These are phyloP conservation scores for Tylopilus subfusipes DNA, from an alignment of 768 basidiomycete species.

Conservation along the genomic window DNA sequence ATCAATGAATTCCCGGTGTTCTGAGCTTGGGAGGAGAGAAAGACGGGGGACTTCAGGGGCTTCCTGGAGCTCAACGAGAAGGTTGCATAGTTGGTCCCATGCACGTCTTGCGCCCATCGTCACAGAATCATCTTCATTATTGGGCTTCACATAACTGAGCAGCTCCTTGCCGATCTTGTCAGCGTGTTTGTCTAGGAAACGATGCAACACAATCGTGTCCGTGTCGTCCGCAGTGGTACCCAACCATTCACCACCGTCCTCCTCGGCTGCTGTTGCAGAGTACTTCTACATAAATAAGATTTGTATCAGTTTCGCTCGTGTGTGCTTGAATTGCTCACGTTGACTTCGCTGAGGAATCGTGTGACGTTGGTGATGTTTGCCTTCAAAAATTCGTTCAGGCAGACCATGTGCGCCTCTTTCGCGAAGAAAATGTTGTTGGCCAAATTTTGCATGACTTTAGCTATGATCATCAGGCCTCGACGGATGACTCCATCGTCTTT, in stretches of 20 bases:
- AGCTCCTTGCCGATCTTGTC: constrained; percentile 88
- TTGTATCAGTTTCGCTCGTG: neutral
- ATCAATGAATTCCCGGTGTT: constrained; percentile 64
- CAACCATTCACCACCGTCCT: constrained; percentile 69
- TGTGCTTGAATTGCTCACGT: constrained; percentile 40
- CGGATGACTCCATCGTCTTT: constrained; percentile 59
- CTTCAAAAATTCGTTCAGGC: constrained; percentile 70
- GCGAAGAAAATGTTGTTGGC: constrained; percentile 94
- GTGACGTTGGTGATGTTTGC: constrained; percentile 71
- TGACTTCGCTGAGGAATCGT: constrained; percentile 70
- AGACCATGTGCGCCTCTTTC: constrained; percentile 83
- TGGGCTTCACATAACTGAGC: constrained; percentile 63
- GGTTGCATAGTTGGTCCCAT: constrained; percentile 77
- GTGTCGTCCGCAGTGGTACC: constrained; percentile 80
- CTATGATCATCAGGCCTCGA: constrained; percentile 79
- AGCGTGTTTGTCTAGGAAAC: constrained; percentile 80
- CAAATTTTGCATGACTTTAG: constrained; percentile 89
- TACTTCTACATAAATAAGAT: constrained; percentile 37
- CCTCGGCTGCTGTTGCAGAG: constrained; percentile 43
- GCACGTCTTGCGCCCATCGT: constrained; percentile 69
- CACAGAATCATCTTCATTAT: constrained; percentile 50
- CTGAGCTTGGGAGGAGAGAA: constrained; percentile 43
- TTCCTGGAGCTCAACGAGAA: constrained; percentile 74
- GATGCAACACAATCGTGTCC: constrained; percentile 77
- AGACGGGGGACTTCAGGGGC: constrained; percentile 63